phyloP scores from a whole-genome alignment of 192 early-diverging fungal genomes.

The Coemansia sp. region DNA sequence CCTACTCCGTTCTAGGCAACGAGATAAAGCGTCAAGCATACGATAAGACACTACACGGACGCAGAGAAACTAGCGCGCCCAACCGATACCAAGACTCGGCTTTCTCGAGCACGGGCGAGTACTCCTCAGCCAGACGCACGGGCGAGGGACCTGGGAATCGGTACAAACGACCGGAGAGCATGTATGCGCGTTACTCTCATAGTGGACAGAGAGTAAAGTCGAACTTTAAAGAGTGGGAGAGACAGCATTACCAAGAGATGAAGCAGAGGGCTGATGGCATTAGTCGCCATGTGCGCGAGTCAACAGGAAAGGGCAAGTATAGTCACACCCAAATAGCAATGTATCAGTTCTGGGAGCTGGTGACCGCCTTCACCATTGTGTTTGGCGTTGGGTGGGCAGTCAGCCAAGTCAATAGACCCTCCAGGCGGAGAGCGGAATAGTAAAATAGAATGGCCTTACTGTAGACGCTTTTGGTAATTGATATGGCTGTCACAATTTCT shows the following conservation, averaged over 20 bases:
- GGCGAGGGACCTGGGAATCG: background rate
- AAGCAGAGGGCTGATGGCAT: slow-evolving; percentile 30
- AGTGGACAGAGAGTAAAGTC: slow-evolving; percentile 11
- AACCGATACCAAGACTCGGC: slow-evolving; percentile 30
- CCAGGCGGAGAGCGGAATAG: background rate
- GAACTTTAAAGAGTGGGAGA: slow-evolving; percentile 55
- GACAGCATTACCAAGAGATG: slow-evolving; percentile 41
- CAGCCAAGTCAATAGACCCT: background rate
- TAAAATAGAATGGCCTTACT: no score
- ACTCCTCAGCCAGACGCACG: slow-evolving; percentile 26
- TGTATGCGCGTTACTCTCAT: slow-evolving; percentile 18
- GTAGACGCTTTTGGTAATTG: no score
- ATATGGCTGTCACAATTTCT: background rate
- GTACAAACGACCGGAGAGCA: slow-evolving; percentile 24
- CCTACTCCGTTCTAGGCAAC: slow-evolving; percentile 76
- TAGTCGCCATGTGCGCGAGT: slow-evolving; percentile 13
- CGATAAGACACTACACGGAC: slow-evolving; percentile 59
- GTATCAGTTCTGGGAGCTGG: slow-evolving; percentile 37
- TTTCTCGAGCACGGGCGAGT: slow-evolving; percentile 47
- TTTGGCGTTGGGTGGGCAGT: slow-evolving; percentile 41
- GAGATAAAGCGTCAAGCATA: slow-evolving; percentile 73
- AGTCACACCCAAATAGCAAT: slow-evolving; percentile 30
- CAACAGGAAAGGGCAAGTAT: slow-evolving; percentile 14
- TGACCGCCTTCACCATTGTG: slow-evolving; percentile 21
- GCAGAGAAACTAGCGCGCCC: slow-evolving; percentile 4